Evolutionary conservation across 23 red algal genomes (phyloP).

Genomic region (Gracilaria gracilis): DNA sequence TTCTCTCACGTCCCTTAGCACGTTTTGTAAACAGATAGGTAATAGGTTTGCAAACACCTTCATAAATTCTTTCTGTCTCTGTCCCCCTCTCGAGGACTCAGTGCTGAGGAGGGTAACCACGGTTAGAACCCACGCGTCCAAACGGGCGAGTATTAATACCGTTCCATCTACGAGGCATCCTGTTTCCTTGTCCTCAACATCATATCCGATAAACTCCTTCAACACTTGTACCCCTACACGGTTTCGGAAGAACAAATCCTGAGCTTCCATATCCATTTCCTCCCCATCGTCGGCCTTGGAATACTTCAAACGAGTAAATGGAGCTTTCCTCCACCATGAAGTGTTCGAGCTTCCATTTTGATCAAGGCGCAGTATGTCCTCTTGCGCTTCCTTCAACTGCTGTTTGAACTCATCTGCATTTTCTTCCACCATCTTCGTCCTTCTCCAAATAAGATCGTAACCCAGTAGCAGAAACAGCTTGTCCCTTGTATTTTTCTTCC

Average conservation of each 20-base stretch:
- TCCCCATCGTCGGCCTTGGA: not conserved
- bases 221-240: not conserved
- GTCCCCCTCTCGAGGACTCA: not conserved
- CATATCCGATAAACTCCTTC: not conserved
- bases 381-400: not conserved
- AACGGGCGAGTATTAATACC: not conserved
- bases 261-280: not conserved
- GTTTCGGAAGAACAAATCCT: not conserved
- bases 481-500: not conserved
- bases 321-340: not conserved
- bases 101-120: not conserved
- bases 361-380: not conserved
- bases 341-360: not conserved
- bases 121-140: not conserved
- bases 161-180: not conserved
- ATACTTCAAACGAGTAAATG: not conserved
- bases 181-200: not conserved
- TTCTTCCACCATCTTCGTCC: not conserved
- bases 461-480: not conserved
- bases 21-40: not conserved
- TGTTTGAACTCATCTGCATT: not conserved
- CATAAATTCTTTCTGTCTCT: not conserved
- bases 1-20: not conserved
- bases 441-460: not conserved
- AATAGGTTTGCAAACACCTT: not conserved